A percentile compares a stretch with the other conserved stretches of the same genome.
Conservation (phyloP, 2,329 filamentous ascomycete genomes). For the Hawksworthiomyces lignivorus region DNA sequence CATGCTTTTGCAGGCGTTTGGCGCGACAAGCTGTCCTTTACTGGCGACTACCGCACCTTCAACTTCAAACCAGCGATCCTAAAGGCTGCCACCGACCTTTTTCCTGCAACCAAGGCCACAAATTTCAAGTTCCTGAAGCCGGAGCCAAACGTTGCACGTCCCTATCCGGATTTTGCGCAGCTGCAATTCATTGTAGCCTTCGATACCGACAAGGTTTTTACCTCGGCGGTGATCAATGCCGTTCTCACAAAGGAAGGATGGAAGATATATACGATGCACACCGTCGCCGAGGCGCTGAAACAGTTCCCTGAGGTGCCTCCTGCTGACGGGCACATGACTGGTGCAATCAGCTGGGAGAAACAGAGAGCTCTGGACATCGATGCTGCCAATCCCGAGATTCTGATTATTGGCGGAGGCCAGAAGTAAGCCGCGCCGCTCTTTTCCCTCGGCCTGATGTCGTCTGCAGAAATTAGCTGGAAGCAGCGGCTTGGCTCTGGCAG, state of each 20-base stretch:
- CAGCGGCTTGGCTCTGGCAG: constrained; percentile 28
- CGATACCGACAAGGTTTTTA: constrained; percentile 23
- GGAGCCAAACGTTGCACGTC: constrained; percentile 17
- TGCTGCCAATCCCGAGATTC: constrained; percentile 12
- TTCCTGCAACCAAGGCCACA: constrained; percentile 21
- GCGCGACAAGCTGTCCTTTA: constrained; percentile 28
- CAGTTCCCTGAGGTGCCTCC: constrained; percentile 22
- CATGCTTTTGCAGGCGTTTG: no score
- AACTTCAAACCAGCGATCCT: constrained; percentile 24
- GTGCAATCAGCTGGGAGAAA: constrained; percentile 24
- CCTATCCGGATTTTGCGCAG: constrained; percentile 22
- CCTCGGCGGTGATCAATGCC: constrained; percentile 24
- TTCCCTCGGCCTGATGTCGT: no score
- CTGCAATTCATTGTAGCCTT: constrained; percentile 24
- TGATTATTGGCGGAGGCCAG: constrained; percentile 21
- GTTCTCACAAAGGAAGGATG: constrained; percentile 25
- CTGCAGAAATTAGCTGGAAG: no score
- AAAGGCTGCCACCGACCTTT: constrained; percentile 26
- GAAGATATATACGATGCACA: constrained; percentile 28
- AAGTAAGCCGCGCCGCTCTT: no score
- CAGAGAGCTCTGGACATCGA: constrained; percentile 21
- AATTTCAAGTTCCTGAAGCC: constrained; percentile 21
- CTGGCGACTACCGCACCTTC: constrained; percentile 29
- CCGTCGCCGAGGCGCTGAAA: constrained; percentile 24
- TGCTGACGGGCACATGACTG: constrained; percentile 27